Conservation (phyloP, 345 rosid genomes). For the Brassica napus region DNA sequence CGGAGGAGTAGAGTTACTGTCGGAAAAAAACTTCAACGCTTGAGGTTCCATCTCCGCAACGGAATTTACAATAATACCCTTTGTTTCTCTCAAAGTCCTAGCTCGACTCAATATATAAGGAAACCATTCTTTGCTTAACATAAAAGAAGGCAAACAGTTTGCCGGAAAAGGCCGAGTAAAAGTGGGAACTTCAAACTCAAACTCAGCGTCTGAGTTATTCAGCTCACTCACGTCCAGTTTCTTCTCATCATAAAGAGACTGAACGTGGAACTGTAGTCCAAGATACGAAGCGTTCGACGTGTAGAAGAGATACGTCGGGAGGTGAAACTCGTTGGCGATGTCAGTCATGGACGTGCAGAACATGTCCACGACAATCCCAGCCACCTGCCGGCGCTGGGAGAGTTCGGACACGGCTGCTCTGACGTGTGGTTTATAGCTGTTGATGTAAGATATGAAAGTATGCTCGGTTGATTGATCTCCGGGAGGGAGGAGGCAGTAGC, state of each 20-base stretch:
- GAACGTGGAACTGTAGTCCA: constrained; percentile 32
- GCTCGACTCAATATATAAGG: neutral
- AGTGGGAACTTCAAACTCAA: constrained; percentile 37
- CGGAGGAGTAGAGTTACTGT: constrained; percentile 20
- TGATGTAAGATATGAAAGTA: constrained; percentile 20
- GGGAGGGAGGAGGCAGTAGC: constrained; percentile 28
- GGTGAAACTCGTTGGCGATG: constrained; percentile 44
- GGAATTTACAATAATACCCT: constrained; percentile 55
- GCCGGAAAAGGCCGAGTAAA: constrained; percentile 40
- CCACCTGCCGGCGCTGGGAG: constrained; percentile 22
- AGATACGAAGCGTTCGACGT: constrained; percentile 46
- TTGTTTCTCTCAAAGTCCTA: constrained; percentile 20
- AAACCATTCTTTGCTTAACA: neutral
- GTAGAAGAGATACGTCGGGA: constrained; percentile 49
- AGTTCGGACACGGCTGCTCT: constrained; percentile 35
- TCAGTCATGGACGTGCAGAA: constrained; percentile 53
- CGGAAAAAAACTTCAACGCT: constrained; percentile 31
- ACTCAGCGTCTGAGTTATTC: constrained; percentile 29
- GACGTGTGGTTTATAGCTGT: constrained; percentile 41
- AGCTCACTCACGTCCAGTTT: constrained; percentile 21
- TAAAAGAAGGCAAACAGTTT: constrained; percentile 28
- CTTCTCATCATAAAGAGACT: constrained; percentile 27
- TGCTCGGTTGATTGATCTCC: neutral
- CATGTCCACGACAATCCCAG: constrained; percentile 59
- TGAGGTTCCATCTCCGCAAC: constrained; percentile 49